Evolutionary conservation across 495 filamentous ascomycete species (phyloP).

Genomic region (Aspergillus bridgeri): DNA sequence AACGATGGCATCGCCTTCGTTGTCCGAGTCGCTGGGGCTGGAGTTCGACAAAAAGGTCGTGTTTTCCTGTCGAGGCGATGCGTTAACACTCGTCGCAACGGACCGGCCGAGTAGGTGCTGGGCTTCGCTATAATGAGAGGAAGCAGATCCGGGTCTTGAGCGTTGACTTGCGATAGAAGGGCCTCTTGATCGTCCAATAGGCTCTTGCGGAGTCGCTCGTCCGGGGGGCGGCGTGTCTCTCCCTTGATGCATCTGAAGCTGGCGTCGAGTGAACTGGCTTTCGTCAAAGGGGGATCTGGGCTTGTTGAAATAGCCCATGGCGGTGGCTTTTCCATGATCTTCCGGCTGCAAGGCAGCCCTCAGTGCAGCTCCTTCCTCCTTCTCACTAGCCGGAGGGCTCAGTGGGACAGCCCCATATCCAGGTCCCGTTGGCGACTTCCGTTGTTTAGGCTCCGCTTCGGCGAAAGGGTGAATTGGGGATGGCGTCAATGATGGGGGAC

Average conservation of each 20-base stretch:
- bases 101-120: slow-evolving; percentile 28
- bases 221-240: slow-evolving; percentile 41
- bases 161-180: slow-evolving; percentile 41
- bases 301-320: slow-evolving; percentile 79
- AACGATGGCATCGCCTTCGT: slow-evolving; percentile 29
- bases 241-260: slow-evolving; percentile 72
- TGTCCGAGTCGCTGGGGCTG: slow-evolving; percentile 43
- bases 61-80: slow-evolving; percentile 23
- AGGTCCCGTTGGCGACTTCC: slow-evolving; percentile 23
- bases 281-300: slow-evolving; percentile 75
- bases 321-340: slow-evolving; percentile 82
- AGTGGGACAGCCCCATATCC: slow-evolving; percentile 58
- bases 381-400: slow-evolving; percentile 71
- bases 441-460: slow-evolving; percentile 24
- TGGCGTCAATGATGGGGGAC: slow-evolving; percentile 46
- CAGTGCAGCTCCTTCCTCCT: slow-evolving; percentile 54
- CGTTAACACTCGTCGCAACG: slow-evolving; percentile 24
- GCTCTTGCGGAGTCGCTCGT: slow-evolving; percentile 30
- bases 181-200: slow-evolving; percentile 34
- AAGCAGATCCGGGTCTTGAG: slow-evolving; percentile 44
- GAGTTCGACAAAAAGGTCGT: slow-evolving; percentile 44
- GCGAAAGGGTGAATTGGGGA: slow-evolving; percentile 28
- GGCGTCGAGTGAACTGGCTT: slow-evolving; percentile 76
- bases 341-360: slow-evolving; percentile 64
- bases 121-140: slow-evolving; percentile 43